A percentile compares a stretch with the other conserved stretches of the same genome.
Evolutionary conservation across 2,329 filamentous ascomycete species (phyloP).

Genomic region (Calonectria fujianensis): DNA sequence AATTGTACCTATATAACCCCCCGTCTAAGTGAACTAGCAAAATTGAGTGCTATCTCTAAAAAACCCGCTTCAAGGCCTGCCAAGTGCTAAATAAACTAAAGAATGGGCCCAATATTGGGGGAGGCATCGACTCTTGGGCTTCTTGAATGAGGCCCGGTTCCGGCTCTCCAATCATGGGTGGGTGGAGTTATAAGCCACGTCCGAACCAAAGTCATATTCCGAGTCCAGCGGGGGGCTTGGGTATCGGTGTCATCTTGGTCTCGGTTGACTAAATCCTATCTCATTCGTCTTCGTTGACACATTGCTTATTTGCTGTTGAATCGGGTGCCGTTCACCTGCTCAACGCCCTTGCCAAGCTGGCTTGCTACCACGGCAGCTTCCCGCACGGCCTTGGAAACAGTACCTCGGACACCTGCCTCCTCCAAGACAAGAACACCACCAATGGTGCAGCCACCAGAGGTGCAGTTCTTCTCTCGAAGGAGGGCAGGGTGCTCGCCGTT

Average conservation of each 20-base stretch:
- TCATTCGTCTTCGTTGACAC: slow-evolving; percentile 33
- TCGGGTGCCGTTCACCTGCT: slow-evolving; percentile 62
- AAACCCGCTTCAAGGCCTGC: slow-evolving; percentile 43
- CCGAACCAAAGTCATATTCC: slow-evolving; percentile 17
- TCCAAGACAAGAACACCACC: slow-evolving; percentile 83
- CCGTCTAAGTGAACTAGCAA: slow-evolving; percentile 55
- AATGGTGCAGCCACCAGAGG: slow-evolving; percentile 86
- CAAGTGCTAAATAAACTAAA: slow-evolving; percentile 42
- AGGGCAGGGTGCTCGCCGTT: slow-evolving; percentile 85
- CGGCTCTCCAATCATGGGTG: slow-evolving; percentile 23
- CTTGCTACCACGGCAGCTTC: slow-evolving; percentile 83
- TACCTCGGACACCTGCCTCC: slow-evolving; percentile 81
- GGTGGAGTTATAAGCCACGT: slow-evolving; percentile 22
- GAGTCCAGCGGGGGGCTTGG: slow-evolving; percentile 21
- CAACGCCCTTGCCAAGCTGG: slow-evolving; percentile 69
- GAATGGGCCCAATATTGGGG: slow-evolving; percentile 26
- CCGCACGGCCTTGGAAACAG: slow-evolving; percentile 79
- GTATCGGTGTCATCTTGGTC: slow-evolving; percentile 5
- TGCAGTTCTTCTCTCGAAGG: slow-evolving; percentile 84
- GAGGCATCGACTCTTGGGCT: slow-evolving; percentile 5
- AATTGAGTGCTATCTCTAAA: slow-evolving; percentile 46
- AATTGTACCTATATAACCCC: slow-evolving; percentile 50
- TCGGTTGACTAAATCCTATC: slow-evolving; percentile 1
- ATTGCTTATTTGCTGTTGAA: slow-evolving; percentile 44
- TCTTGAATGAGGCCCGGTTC: slow-evolving; percentile 27